Evolutionary conservation across 1,139 yeast genomes (phyloP), one percentile per base, ranked within the genome.

Genomic region (Yamadazyma epiphylla): DNA sequence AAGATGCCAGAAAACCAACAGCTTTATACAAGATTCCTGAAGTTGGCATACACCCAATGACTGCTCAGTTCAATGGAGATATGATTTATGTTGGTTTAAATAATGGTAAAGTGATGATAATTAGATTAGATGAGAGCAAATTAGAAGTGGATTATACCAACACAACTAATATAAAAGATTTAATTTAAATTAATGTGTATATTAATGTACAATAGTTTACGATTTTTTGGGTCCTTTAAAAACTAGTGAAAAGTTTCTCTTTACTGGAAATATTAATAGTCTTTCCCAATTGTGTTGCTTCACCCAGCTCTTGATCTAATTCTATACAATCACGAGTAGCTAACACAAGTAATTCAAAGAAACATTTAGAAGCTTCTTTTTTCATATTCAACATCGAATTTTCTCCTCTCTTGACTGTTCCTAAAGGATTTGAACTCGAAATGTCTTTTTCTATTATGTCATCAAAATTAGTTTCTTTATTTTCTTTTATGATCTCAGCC

Each of bases 341-440:
- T 40, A 88, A 63, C 1, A 87, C 91, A 46, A 89, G 65, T 51
- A 88, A 56, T 51, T 88, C 95, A 49, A 88, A 87, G 56, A 88
- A 88, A 40, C 85, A 74, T 46, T 77, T 74, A 7, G 88, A 74
- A 1, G 89, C 91, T 44, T 81, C 80, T 39, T 65, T 65, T 44
- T 71, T 74, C 27, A 70, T 64, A 35, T 64, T 62, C 6, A 62
- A 39, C 14, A 34, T 48, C n/a, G 41, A 42, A 3, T 42, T 26
- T 1, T 39, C 39, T 1, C 40, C 35, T 28, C 47, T 48, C 28
- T 39, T 45, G 2, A 40, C 43, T 2, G 45, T 27, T 3, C 70
- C 70, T 19, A 64, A 49, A 10, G 71, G 70, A 4, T 33, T 35
- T 5, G 41, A 36, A 1, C 25, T 30, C 5, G 41, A 42, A 24